phyloP scores from a whole-genome alignment of 2,329 filamentous ascomycete species.

The Aspergillus luchuensis region DNA sequence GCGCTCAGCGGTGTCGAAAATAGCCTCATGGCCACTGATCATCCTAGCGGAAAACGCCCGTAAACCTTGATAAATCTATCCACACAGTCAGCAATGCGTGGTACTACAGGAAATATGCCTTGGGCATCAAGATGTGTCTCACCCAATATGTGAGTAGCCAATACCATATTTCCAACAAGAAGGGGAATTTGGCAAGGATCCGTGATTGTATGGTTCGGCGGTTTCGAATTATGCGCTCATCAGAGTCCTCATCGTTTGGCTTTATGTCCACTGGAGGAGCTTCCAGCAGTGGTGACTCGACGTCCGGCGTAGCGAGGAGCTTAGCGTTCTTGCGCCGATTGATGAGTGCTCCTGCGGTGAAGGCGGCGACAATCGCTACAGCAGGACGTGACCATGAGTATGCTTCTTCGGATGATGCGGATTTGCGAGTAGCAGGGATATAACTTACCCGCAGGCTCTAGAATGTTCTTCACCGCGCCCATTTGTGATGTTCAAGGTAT shows the following conservation, averaged over 20 bases:
- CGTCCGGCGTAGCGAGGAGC: conserved; percentile 9
- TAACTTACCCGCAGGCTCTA: conserved; percentile 23
- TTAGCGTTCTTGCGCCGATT: conserved; percentile 15
- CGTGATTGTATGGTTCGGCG: conserved; percentile 23
- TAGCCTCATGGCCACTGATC: conserved; percentile 42
- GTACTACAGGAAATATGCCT: not conserved
- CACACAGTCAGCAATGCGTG: not conserved
- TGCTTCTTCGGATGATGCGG: not conserved
- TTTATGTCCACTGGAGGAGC: conserved; percentile 11
- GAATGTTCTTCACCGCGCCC: conserved; percentile 16
- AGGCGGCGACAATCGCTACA: conserved; percentile 18
- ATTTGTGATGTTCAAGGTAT: conserved; percentile 6
- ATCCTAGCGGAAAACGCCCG: conserved; percentile 47
- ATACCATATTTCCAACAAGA: conserved; percentile 38
- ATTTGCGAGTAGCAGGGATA: not conserved
- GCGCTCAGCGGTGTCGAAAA: conserved; percentile 42
- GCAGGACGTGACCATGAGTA: not conserved
- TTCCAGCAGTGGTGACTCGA: conserved; percentile 19
- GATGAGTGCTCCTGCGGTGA: conserved; percentile 19
- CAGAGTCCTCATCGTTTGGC: not conserved
- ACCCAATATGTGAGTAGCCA: conserved; percentile 39
- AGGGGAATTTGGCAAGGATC: conserved; percentile 31
- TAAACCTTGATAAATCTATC: conserved; percentile 47
- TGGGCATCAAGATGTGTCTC: not conserved
- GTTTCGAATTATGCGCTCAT: conserved; percentile 3